Evolutionary conservation across 2,329 filamentous ascomycete genomes (phyloP).

Genomic region (Aschersonia sp.): DNA sequence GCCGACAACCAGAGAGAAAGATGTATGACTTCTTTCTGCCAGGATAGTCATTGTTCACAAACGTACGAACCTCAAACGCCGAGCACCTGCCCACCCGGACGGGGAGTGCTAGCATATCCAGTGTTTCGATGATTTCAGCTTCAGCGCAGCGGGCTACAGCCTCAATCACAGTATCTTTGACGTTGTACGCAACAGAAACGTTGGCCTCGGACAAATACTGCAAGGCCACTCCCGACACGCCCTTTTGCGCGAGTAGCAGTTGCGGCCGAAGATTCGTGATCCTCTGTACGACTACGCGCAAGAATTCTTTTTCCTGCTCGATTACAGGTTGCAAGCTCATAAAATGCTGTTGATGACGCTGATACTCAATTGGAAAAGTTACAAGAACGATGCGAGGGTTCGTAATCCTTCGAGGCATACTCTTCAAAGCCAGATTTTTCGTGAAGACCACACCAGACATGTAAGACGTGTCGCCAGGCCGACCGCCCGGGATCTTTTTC

Average conservation of each 20-base stretch:
- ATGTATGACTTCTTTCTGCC: conserved; percentile 88
- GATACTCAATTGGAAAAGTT: conserved; percentile 91
- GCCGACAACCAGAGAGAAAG: conserved; percentile 79
- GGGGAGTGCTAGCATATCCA: conserved; percentile 71
- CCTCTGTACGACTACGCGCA: conserved; percentile 79
- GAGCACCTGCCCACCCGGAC: conserved; percentile 67
- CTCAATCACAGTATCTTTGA: conserved; percentile 90
- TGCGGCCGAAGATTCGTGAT: conserved; percentile 78
- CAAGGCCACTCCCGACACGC: conserved; percentile 80
- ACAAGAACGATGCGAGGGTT: conserved; percentile 84
- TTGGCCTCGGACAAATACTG: conserved; percentile 78
- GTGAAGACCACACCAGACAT: conserved; percentile 94
- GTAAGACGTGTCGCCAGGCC: conserved; percentile 84
- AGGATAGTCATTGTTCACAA: conserved; percentile 60
- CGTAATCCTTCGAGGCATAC: conserved; percentile 76
- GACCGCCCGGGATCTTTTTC: conserved; percentile 87
- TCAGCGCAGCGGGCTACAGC: conserved; percentile 87
- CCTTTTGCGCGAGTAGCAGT: conserved; percentile 79
- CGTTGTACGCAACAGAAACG: conserved; percentile 90
- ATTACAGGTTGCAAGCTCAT: conserved; percentile 98
- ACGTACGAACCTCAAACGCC: conserved; percentile 92
- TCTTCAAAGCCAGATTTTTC: conserved; percentile 91
- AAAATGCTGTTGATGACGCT: conserved; percentile 74
- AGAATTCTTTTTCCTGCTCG: conserved; percentile 86
- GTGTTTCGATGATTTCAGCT: conserved; percentile 82